Base-by-base conservation (phyloP, 805 yeast species). In the Kazachstania viticola region DNA sequence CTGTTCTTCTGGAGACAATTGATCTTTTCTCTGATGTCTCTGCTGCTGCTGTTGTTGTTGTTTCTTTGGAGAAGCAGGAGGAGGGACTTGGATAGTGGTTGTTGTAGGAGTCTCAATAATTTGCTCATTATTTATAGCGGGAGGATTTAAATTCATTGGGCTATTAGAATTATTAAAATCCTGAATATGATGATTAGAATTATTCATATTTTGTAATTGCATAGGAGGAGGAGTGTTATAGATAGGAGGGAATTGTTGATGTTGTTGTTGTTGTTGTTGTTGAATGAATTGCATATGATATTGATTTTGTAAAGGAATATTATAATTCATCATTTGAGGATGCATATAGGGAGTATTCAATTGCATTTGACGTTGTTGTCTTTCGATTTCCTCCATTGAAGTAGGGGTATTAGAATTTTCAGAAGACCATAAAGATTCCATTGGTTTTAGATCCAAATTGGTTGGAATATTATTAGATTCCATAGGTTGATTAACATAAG, bases 321-420 rank as follows among this genome's bases (percentile, higher is more conserved):
- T 9, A n/a, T 23, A 9, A 6, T 23, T 8, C 9, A n/a, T n/a
- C 14, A 9, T 23, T 3, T 21, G 18, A 21, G 29, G 30, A 5
- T 24, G 33, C 14, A 9, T 13, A 11, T 39, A 48, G 24, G 41
- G 56, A 5, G 41, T 43, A 9, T 32, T 43, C 31, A 36, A 33
- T 32, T 48, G 56, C 32, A 41, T 39, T 37, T 49, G 60, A 25
- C 51, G 57, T 31, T 45, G 56, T 37, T 53, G 61, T 33, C 94
- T 83, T 58, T 85, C 95, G 41, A 85, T 71, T 45, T 85, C 93
- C 51, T 80, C 88, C 52, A 83, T 63, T 9, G 94, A 79, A 16
- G 30, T 36, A 25, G 29, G 44, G 17, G 13, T 21, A 14, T 18
- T 28, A 7, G 24, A 21, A 3, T 9, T 14, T 25, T 16, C 13